Percentiles rank a stretch among this genome's conserved stretches.
Conservation (phyloP, 768 basidiomycete genomes). For the Pleurotus ostreatus region DNA sequence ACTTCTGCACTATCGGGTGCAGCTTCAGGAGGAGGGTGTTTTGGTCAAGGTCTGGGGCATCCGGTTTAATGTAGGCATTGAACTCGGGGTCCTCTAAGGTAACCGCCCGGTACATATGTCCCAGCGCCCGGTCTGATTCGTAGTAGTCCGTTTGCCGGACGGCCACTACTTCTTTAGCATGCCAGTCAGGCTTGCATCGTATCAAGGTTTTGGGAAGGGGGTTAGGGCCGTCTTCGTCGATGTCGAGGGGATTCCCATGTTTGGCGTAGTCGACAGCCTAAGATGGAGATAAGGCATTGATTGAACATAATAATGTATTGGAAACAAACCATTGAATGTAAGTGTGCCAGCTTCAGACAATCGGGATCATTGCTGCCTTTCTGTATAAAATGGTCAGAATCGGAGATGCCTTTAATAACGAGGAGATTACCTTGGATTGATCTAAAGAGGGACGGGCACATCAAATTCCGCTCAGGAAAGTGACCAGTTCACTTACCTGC, state of each 20-base stretch:
- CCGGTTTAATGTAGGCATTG: slow-evolving; percentile 13
- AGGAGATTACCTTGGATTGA: slow-evolving; percentile 55
- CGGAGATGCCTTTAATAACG: no score
- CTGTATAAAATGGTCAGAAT: slow-evolving; percentile 25
- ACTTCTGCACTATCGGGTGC: slow-evolving; percentile 22
- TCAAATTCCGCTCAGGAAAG: neutral
- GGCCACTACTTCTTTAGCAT: slow-evolving; percentile 51
- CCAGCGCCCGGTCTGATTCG: slow-evolving; percentile 65
- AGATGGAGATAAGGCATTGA: slow-evolving; percentile 12
- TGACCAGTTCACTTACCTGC: slow-evolving; percentile 44
- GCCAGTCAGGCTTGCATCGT: slow-evolving; percentile 77
- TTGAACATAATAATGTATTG: no score
- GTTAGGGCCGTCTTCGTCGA: slow-evolving; percentile 25
- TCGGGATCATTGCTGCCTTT: slow-evolving; percentile 54
- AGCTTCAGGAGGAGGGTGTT: slow-evolving; percentile 18
- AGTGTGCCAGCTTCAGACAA: slow-evolving; percentile 55
- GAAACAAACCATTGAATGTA: slow-evolving; percentile 18
- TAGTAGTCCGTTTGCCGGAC: slow-evolving; percentile 67
- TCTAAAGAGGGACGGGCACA: slow-evolving; percentile 33
- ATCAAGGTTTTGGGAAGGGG: slow-evolving; percentile 53
- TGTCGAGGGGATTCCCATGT: slow-evolving; percentile 62
- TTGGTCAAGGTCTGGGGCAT: slow-evolving; percentile 31
- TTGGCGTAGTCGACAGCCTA: slow-evolving; percentile 81
- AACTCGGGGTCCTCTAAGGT: slow-evolving; percentile 34
- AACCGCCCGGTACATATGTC: slow-evolving; percentile 66